Evolutionary conservation across 805 yeast species (phyloP), one percentile per base, ranked within the genome.

Genomic region (Alloascoidea africana): DNA sequence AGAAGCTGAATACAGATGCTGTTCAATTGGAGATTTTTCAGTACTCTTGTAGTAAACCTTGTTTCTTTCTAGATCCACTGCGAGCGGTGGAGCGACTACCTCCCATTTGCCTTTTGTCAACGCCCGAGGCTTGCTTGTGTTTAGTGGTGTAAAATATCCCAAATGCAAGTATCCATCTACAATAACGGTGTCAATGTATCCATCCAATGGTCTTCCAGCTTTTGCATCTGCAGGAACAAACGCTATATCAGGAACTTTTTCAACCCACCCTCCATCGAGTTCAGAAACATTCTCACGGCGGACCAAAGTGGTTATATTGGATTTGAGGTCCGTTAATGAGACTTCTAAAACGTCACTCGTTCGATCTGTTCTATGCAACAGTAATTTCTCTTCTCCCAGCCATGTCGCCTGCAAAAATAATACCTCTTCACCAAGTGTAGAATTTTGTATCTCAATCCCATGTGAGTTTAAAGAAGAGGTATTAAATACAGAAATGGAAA

Each of bases 41-140:
- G 97, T 84, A 3, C 89, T 77, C 4, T 75, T 51, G 53, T 75
- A 91, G 53, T 75, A 79, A 3, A 74, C 63, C 4, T 46, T 46
- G 51, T 79, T 76, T 8, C 62, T 53, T 30, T 70, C 69, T 32
- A 69, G 63, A 42, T 56, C 62, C 27, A 57, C 56, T 3, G 56
- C 47, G 14, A 42, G 49, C 2, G 80, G 74, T 1, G 84, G 87
- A 42, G 64, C 68, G 17, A 71, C 80, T n/a, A 91, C 94, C 55
- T 91, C 98, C 94, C 95, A 91, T 1, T 68, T 58, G 4, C 98
- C 98, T 8, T 23, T n/a, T 35, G 94, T 65, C 16, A 79, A 53
- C 2, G 48, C 48, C 35, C 46, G 45, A 3, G 84, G 84, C 13
- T 57, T 55, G 0, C 72, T 43, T 3, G 77, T 54, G 17, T 66